Evolutionary conservation across 176 grass and related monocot genomes (phyloP).

Genomic region (Tillandsia leiboldiana): DNA sequence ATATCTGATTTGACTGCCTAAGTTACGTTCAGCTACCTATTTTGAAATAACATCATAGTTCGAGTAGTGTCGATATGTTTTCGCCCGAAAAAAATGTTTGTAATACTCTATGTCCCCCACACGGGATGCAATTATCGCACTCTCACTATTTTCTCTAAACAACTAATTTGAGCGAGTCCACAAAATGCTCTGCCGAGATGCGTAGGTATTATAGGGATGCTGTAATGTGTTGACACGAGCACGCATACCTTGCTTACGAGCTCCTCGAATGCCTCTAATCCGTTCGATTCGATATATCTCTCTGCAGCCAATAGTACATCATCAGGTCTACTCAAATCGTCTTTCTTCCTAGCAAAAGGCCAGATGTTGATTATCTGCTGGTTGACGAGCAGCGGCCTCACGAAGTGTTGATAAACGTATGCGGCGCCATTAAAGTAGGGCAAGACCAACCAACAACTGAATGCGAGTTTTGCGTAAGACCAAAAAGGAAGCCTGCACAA

Average conservation of each 20-base stretch:
- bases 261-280: slow-evolving; percentile 79
- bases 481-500: slow-evolving; percentile 77
- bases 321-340: slow-evolving; percentile 49
- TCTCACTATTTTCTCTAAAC: background rate
- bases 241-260: slow-evolving; percentile 81
- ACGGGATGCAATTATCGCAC: too few relatives aligned
- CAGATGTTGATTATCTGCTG: slow-evolving; percentile 66
- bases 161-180: slow-evolving; percentile 8
- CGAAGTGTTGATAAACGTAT: slow-evolving; percentile 91
- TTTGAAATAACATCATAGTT: too few relatives aligned
- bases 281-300: slow-evolving; percentile 84
- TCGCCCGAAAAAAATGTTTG: too few relatives aligned
- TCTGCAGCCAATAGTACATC: slow-evolving; percentile 83
- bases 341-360: slow-evolving; percentile 43
- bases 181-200: too few relatives aligned
- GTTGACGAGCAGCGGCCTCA: slow-evolving; percentile 64
- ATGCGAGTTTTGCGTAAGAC: slow-evolving; percentile 84
- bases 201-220: too few relatives aligned
- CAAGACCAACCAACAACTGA: slow-evolving; percentile 92
- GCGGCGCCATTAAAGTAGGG: slow-evolving; percentile 84
- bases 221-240: slow-evolving; percentile 9
- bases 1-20: too few relatives aligned
- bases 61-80: too few relatives aligned
- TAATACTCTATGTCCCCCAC: too few relatives aligned
- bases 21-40: too few relatives aligned